Evolutionary conservation across 2,329 filamentous ascomycete genomes (phyloP), one percentile per base, ranked within the genome.

Genomic region (Annulohypoxylon truncatum): DNA sequence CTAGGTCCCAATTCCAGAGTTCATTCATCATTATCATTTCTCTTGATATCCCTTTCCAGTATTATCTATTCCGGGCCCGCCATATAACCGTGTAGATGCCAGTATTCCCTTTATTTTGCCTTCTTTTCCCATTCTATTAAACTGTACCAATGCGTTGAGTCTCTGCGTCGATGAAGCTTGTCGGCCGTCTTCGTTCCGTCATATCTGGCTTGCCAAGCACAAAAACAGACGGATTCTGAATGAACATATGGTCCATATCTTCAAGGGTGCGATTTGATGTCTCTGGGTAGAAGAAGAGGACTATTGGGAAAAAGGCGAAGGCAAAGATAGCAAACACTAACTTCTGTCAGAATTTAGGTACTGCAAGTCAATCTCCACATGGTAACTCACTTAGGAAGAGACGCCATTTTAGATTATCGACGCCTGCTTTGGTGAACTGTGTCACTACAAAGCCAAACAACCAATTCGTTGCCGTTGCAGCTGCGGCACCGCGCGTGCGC

Each of bases 241-340:
- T 61, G 35, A 73, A 73, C 58, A 72, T 68, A 7, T 72, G 57
- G 12, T 73, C 71, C 71, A 71, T 72, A 46, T 89, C 87, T 74
- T 90, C 88, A 13, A 90, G 79, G 5, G 81, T 84, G 2, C 82
- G 79, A 58, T 71, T 68, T 68, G 80, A 77, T 0, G 82, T 83
- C 64, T 83, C 82, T 0, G 81, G 81, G 53, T 83, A 83, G 59
- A 83, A 79, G 59, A 80, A 77, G 62, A 81, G 82, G 0, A 81
- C 81, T 51, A 81, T 75, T 0, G 82, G 82, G 55, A 72, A 72
- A 64, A 64, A 76, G 6, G 40, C 53, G 8, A 76, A 62, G 10
- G 72, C 75, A 8, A 75, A 64, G 8, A 71, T 57, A 7, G 67
- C 68, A 24, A 76, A 76, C 42, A 77, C 75, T 76, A 20, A 40